These are phyloP conservation scores for Infundibulicybe gibba DNA, from an alignment of 768 basidiomycete species.

Conservation along the genomic window DNA sequence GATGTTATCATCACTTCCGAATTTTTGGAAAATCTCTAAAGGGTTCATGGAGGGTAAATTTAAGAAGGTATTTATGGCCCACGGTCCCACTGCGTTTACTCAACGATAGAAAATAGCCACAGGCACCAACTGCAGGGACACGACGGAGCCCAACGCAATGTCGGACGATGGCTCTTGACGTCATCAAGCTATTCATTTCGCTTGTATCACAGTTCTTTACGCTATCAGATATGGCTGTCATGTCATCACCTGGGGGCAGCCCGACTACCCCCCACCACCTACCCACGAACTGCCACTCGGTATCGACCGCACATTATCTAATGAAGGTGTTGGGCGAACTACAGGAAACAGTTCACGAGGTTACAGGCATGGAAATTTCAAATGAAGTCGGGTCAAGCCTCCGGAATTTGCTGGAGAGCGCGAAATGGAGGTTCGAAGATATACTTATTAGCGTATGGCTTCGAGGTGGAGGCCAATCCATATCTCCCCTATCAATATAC, in stretches of 20 bases:
- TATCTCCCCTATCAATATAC: background rate
- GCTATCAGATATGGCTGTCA: conserved; percentile 74
- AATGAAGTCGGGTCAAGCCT: conserved; percentile 67
- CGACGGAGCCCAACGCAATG: conserved; percentile 80
- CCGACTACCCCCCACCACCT: conserved; percentile 47
- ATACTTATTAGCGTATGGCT: conserved; percentile 77
- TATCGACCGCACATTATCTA: conserved; percentile 81
- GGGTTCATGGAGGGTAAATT: conserved; percentile 93
- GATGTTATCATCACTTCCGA: conserved; percentile 80
- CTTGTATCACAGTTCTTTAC: conserved; percentile 78
- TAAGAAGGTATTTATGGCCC: conserved; percentile 57
- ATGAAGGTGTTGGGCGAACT: conserved; percentile 80
- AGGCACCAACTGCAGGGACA: conserved; percentile 35
- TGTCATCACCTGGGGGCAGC: conserved; percentile 43
- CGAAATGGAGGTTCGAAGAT: conserved; percentile 87
- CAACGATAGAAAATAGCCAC: conserved; percentile 13
- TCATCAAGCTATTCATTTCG: conserved; percentile 76
- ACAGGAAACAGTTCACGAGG: conserved; percentile 80
- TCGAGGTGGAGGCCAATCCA: conserved; percentile 52
- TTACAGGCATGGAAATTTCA: conserved; percentile 76
- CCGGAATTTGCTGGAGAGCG: conserved; percentile 73
- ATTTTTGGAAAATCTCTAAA: conserved; percentile 91
- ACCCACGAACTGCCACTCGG: conserved; percentile 73
- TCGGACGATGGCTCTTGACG: conserved; percentile 79
- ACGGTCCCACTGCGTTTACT: background rate